These are phyloP conservation scores for Neurospora sublineolata DNA, from an alignment of 495 filamentous ascomycete species.

Conservation along the genomic window DNA sequence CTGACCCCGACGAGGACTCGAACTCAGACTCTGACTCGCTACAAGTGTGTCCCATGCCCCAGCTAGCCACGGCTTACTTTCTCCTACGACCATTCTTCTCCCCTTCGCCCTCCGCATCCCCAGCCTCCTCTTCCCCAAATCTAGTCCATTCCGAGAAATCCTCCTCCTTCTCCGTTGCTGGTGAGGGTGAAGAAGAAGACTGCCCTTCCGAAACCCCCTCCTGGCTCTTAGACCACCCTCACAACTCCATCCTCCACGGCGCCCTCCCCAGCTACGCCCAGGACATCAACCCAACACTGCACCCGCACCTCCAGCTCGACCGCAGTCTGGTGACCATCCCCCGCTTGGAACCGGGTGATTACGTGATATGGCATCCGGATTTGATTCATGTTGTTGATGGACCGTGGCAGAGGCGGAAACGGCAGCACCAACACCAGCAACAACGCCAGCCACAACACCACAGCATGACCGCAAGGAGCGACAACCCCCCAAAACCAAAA, in stretches of 20 bases:
- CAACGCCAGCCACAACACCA: background rate
- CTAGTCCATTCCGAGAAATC: background rate
- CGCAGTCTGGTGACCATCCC: conserved; percentile 66
- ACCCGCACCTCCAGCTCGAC: conserved; percentile 64
- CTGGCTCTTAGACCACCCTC: conserved; percentile 27
- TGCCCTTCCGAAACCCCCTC: background rate
- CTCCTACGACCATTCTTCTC: conserved; percentile 77
- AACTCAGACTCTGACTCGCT: conserved; percentile 32
- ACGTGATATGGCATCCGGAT: conserved; percentile 83
- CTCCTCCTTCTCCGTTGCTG: background rate
- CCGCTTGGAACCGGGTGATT: conserved; percentile 66
- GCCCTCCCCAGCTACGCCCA: conserved; percentile 66
- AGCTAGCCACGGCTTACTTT: conserved; percentile 69
- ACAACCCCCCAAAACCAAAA: background rate
- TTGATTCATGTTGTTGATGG: conserved; percentile 21
- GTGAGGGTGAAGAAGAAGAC: conserved; percentile 19
- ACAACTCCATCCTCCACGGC: conserved; percentile 54
- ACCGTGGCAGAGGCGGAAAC: conserved; percentile 9
- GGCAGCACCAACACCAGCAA: background rate
- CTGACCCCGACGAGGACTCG: conserved; percentile 41
- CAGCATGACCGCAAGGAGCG: background rate
- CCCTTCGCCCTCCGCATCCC: conserved; percentile 17
- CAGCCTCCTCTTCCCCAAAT: background rate
- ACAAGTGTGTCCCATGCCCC: conserved; percentile 64
- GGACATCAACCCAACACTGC: conserved; percentile 54